Conservation (phyloP, 2,329 filamentous ascomycete species). For the Rhinocladiella mackenziei region DNA sequence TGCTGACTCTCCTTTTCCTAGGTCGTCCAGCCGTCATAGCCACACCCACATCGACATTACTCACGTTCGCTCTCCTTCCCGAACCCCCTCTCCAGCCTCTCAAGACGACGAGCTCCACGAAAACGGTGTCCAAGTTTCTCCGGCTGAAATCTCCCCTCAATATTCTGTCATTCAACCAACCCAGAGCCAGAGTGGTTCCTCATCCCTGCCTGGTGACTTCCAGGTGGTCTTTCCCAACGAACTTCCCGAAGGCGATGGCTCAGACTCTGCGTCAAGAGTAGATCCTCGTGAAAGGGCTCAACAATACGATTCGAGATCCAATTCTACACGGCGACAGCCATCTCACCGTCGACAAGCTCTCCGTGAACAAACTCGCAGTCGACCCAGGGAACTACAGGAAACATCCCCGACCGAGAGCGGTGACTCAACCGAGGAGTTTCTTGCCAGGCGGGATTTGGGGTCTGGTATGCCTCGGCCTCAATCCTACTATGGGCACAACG, state of each 20-base stretch:
- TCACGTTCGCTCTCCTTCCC: slow-evolving; percentile 39
- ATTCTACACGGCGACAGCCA: slow-evolving; percentile 39
- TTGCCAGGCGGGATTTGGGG: slow-evolving; percentile 26
- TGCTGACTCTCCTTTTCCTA: slow-evolving; percentile 13
- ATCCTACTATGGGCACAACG: slow-evolving; percentile 29
- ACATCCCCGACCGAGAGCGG: slow-evolving; percentile 51
- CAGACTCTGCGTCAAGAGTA: slow-evolving; percentile 40
- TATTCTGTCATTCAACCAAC: slow-evolving; percentile 24
- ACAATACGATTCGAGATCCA: slow-evolving; percentile 27
- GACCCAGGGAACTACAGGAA: slow-evolving; percentile 20
- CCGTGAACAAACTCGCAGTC: slow-evolving; percentile 41
- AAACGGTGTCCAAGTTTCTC: slow-evolving; percentile 41
- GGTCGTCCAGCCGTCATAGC: slow-evolving; percentile 37
- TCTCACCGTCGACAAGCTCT: slow-evolving; percentile 39
- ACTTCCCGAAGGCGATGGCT: slow-evolving; percentile 38
- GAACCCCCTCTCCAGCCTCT: slow-evolving; percentile 37
- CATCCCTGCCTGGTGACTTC: slow-evolving; percentile 28
- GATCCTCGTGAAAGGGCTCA: slow-evolving; percentile 17
- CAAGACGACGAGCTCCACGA: slow-evolving; percentile 47
- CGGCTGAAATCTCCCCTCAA: slow-evolving; percentile 29
- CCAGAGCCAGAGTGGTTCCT: slow-evolving; percentile 28
- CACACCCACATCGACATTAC: slow-evolving; percentile 42
- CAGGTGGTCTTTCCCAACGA: slow-evolving; percentile 41
- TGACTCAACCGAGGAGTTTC: slow-evolving; percentile 63
- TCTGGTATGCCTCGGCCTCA: slow-evolving; percentile 28